These are phyloP conservation scores for Triangularia verruculosa DNA, from an alignment of 2,329 filamentous ascomycete genomes.

Conservation along the genomic window DNA sequence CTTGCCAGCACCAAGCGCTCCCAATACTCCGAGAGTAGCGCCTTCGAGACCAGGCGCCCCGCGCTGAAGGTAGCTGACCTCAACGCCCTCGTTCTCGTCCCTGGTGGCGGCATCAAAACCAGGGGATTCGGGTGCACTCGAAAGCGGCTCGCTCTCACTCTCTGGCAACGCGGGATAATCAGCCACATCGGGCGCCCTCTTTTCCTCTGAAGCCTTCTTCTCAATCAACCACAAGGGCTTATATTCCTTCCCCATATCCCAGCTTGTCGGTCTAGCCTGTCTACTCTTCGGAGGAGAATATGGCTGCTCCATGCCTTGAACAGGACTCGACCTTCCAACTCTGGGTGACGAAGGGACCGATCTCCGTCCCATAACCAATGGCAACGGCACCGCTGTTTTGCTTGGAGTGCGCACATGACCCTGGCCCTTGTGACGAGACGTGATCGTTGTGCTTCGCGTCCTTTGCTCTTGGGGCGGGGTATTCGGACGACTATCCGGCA, in stretches of 20 bases:
- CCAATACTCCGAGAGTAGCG: not conserved
- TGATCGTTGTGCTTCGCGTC: slow-evolving; percentile 26
- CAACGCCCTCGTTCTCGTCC: slow-evolving; percentile 32
- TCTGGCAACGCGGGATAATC: slow-evolving; percentile 50
- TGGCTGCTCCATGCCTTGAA: not conserved
- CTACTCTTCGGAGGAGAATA: slow-evolving; percentile 25
- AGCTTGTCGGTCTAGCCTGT: slow-evolving; percentile 54
- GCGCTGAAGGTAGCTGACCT: slow-evolving; percentile 19
- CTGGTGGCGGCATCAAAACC: slow-evolving; percentile 26
- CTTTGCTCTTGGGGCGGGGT: slow-evolving; percentile 49
- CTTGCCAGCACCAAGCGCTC: slow-evolving; percentile 1
- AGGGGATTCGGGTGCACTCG: slow-evolving; percentile 26
- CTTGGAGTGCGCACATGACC: slow-evolving; percentile 49
- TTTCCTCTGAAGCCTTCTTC: slow-evolving; percentile 44
- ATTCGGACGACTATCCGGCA: slow-evolving; percentile 60
- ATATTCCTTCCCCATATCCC: slow-evolving; percentile 66
- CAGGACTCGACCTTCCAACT: not conserved
- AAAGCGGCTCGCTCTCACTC: slow-evolving; percentile 34
- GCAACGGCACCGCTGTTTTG: slow-evolving; percentile 56
- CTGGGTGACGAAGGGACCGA: slow-evolving; percentile 43
- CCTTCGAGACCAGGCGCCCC: not conserved
- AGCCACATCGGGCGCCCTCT: slow-evolving; percentile 11
- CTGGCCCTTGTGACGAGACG: not conserved
- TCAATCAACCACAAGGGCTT: slow-evolving; percentile 82
- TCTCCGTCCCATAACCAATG: slow-evolving; percentile 52